Conservation (phyloP, 2,329 filamentous ascomycete genomes). For the Epichloe elymi region DNA sequence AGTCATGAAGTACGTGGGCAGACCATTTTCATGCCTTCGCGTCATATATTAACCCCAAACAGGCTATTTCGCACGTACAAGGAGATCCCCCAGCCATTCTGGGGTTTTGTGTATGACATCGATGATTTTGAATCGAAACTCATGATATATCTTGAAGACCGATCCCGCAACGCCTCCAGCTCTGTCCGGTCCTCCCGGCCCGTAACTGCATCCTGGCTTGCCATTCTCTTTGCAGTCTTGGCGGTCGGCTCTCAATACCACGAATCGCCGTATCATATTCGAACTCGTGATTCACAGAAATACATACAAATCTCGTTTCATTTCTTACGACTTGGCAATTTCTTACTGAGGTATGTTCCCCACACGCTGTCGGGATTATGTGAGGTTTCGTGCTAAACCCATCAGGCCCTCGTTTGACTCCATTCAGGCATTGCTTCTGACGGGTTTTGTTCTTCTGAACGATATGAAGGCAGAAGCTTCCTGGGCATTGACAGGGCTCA, state of each 20-base stretch:
- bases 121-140: constrained; percentile 51
- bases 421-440: constrained; percentile 49
- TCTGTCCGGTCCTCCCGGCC: constrained; percentile 32
- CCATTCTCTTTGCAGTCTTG: constrained; percentile 51
- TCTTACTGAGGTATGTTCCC: constrained; percentile 29
- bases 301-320: constrained; percentile 54
- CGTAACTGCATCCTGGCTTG: constrained; percentile 52
- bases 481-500: constrained; percentile 51
- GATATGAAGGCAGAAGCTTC: constrained; percentile 59
- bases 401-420: constrained; percentile 49
- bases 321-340: constrained; percentile 50
- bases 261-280: constrained; percentile 48
- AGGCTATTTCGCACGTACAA: constrained; percentile 55
- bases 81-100: constrained; percentile 53
- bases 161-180: constrained; percentile 40
- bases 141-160: constrained; percentile 52
- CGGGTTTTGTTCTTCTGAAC: constrained; percentile 50
- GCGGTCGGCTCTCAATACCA: constrained; percentile 55
- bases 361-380: constrained; percentile 24
- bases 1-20: constrained; percentile 47
- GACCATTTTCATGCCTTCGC: neutral
- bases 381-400: constrained; percentile 3
- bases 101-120: constrained; percentile 54
- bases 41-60: constrained; percentile 5
- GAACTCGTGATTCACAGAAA: constrained; percentile 45